Conservation (phyloP, 129 eudicot species). For the sunflower (Helianthus annuus) region DNA sequence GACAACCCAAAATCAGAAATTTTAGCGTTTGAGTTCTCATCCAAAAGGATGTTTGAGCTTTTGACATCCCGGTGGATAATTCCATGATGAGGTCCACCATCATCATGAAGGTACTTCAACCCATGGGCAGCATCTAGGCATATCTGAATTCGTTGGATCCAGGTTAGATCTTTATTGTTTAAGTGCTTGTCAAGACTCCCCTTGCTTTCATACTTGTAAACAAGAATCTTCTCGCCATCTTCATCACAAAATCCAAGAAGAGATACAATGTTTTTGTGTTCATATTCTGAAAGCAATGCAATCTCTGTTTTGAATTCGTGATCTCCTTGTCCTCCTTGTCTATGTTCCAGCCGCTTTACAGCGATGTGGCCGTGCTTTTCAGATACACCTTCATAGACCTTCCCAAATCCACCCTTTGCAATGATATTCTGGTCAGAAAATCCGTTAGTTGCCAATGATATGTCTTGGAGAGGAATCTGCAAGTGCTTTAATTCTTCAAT, state of each 20-base stretch:
- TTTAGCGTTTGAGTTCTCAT: slow-evolving; percentile 11
- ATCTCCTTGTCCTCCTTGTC: neutral
- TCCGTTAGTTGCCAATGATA: slow-evolving; percentile 22
- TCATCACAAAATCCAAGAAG: neutral
- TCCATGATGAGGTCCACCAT: neutral
- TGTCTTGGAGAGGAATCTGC: slow-evolving; percentile 36
- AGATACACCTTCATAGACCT: neutral
- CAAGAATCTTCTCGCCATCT: slow-evolving; percentile 30
- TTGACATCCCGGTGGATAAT: slow-evolving; percentile 24
- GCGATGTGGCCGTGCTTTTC: neutral
- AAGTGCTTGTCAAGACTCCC: slow-evolving; percentile 28
- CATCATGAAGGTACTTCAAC: slow-evolving; percentile 15
- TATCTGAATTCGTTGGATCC: slow-evolving; percentile 36
- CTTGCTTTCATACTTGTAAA: slow-evolving; percentile 32
- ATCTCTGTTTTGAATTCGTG: neutral
- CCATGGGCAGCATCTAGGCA: slow-evolving; percentile 21
- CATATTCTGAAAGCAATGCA: neutral
- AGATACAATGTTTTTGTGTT: neutral
- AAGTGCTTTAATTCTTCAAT: neutral
- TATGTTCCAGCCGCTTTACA: neutral
- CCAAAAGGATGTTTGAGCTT: neutral
- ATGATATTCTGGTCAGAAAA: neutral
- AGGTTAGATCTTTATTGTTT: slow-evolving; percentile 14
- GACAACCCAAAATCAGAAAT: slow-evolving; percentile 12
- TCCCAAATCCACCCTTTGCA: neutral